Conservation (phyloP, 768 basidiomycete genomes). For the Suillus occidentalis region DNA sequence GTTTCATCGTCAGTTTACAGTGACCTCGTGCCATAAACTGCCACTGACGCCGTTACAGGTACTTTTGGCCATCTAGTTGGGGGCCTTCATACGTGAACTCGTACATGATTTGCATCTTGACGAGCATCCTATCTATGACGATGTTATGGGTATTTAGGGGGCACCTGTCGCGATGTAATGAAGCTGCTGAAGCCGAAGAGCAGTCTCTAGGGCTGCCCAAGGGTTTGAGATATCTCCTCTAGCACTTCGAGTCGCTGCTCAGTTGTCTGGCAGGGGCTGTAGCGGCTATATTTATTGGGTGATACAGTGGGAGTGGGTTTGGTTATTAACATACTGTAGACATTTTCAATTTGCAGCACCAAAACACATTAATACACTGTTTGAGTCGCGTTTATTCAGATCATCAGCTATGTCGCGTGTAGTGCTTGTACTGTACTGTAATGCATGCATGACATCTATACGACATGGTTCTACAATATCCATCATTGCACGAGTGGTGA, state of each 20-base stretch:
- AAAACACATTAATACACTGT: not conserved
- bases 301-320: not conserved
- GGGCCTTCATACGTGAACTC: slow-evolving; percentile 68
- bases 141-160: slow-evolving; percentile 49
- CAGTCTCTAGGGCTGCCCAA: slow-evolving; percentile 31
- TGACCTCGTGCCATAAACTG: not conserved
- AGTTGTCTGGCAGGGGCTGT: not conserved
- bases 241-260: slow-evolving; percentile 12
- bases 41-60: slow-evolving; percentile 33
- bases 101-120: slow-evolving; percentile 69
- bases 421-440: not conserved
- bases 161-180: slow-evolving; percentile 43
- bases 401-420: not conserved
- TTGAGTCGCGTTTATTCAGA: not conserved
- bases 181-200: slow-evolving; percentile 37
- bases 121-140: slow-evolving; percentile 47
- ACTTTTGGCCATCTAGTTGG: slow-evolving; percentile 67
- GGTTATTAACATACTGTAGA: not conserved
- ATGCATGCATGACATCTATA: not conserved
- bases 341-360: not conserved
- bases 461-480: not conserved
- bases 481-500: not conserved
- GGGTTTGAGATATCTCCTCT: slow-evolving; percentile 49
- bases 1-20: slow-evolving; percentile 62
- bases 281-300: not conserved